Evolutionary conservation across 768 basidiomycete species (phyloP).

Genomic region (Tylopilus vinaceipallidus): DNA sequence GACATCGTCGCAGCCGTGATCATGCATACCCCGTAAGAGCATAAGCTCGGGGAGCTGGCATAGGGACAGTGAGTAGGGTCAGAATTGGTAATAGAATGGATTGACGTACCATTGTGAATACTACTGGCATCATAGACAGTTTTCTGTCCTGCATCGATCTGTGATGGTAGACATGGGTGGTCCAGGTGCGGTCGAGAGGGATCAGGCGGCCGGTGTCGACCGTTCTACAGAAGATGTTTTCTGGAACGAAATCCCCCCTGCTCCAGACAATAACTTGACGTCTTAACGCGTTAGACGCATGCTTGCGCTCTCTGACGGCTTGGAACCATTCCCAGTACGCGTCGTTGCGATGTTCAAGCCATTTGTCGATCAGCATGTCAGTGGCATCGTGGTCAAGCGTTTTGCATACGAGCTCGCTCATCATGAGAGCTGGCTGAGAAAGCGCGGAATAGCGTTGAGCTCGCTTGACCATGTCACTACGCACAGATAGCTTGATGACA

Average conservation of each 20-base stretch:
- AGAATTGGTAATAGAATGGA: background rate
- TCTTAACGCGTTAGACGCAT: slow-evolving; percentile 49
- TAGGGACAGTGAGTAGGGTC: slow-evolving; percentile 1
- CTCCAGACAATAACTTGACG: slow-evolving; percentile 50
- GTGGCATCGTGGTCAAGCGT: slow-evolving; percentile 75
- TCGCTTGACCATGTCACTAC: slow-evolving; percentile 23
- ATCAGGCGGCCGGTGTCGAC: slow-evolving; percentile 77
- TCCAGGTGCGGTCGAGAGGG: slow-evolving; percentile 80
- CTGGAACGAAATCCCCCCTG: slow-evolving; percentile 75
- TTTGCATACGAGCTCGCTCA: slow-evolving; percentile 78
- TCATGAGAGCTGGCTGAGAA: slow-evolving; percentile 62
- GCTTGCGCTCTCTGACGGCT: slow-evolving; percentile 63
- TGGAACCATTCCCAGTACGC: slow-evolving; percentile 77
- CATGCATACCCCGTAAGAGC: slow-evolving; percentile 79
- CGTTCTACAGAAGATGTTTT: slow-evolving; percentile 77
- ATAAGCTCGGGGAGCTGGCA: slow-evolving; percentile 72
- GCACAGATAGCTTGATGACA: slow-evolving; percentile 14
- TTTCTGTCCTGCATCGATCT: slow-evolving; percentile 71
- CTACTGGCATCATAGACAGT: slow-evolving; percentile 75
- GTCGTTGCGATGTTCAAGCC: slow-evolving; percentile 78
- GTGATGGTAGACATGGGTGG: slow-evolving; percentile 78
- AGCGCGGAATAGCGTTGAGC: slow-evolving; percentile 56
- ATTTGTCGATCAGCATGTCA: slow-evolving; percentile 78
- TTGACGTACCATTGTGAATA: slow-evolving; percentile 69
- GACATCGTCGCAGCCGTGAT: slow-evolving; percentile 74